These are phyloP conservation scores for Delonix regia DNA, from an alignment of 306 rosid species.

Conservation along the genomic window DNA sequence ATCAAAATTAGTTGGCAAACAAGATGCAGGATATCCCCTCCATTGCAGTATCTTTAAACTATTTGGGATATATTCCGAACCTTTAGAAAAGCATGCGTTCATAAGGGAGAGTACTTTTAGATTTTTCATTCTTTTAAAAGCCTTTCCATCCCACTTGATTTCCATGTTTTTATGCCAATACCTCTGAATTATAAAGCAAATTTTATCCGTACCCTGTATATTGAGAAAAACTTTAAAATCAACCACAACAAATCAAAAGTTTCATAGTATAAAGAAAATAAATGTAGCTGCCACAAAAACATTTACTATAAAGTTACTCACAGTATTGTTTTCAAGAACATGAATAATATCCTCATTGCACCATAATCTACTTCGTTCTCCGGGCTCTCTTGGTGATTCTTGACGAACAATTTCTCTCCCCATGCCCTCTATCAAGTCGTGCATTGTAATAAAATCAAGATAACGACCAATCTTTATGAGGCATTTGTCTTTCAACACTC, in stretches of 20 bases:
- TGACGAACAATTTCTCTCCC: constrained; percentile 23
- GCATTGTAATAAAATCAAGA: constrained; percentile 8
- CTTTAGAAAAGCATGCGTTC: neutral
- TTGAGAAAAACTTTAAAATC: too few species aligned
- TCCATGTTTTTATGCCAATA: neutral
- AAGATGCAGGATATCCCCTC: neutral
- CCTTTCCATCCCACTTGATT: neutral
- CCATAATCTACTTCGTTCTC: constrained; percentile 28
- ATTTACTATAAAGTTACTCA: too few species aligned
- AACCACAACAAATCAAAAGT: neutral
- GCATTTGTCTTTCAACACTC: neutral
- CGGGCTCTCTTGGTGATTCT: constrained; percentile 11
- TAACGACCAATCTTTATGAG: neutral
- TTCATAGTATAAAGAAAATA: neutral
- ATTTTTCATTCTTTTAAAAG: neutral
- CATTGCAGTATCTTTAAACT: neutral
- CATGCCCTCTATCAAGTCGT: constrained; percentile 24
- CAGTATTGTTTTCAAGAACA: neutral
- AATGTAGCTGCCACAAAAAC: too few species aligned
- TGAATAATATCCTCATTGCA: neutral
- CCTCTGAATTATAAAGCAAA: neutral
- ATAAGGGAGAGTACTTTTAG: neutral
- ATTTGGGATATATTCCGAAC: neutral
- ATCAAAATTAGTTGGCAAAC: neutral
- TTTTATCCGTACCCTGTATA: neutral